Conservation (phyloP, 495 filamentous ascomycete species). For the Aspergillus carlsbadensis region DNA sequence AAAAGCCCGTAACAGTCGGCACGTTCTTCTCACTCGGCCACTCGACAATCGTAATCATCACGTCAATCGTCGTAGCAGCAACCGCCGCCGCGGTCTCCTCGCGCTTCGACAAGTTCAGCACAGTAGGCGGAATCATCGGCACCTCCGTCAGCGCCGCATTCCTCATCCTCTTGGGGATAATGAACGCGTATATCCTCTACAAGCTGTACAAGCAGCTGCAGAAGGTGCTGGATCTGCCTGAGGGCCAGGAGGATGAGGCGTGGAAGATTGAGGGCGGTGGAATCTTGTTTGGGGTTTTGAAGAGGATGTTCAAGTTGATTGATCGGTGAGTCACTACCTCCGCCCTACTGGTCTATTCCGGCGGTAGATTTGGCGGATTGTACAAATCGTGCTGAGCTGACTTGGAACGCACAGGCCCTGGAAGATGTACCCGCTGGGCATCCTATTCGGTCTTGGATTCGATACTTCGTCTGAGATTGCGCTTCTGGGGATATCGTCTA, state of each 20-base stretch:
- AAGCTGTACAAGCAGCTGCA: slow-evolving; percentile 68
- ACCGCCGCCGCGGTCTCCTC: slow-evolving; percentile 79
- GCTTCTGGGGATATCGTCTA: slow-evolving; percentile 81
- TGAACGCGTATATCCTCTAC: slow-evolving; percentile 82
- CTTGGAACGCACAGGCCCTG: slow-evolving; percentile 57
- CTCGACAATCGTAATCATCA: slow-evolving; percentile 89
- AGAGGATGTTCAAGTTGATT: slow-evolving; percentile 76
- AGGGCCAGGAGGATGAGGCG: slow-evolving; percentile 52
- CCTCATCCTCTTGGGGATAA: slow-evolving; percentile 75
- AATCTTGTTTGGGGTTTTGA: slow-evolving; percentile 67
- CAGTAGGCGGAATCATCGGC: slow-evolving; percentile 79
- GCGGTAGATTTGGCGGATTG: too few relatives aligned
- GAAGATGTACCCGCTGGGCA: slow-evolving; percentile 94
- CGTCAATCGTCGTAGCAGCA: slow-evolving; percentile 86
- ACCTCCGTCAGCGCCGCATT: slow-evolving; percentile 82
- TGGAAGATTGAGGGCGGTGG: slow-evolving; percentile 77
- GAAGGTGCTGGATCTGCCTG: slow-evolving; percentile 52
- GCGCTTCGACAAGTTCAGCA: slow-evolving; percentile 74
- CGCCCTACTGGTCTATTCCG: not conserved
- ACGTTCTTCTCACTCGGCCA: slow-evolving; percentile 96
- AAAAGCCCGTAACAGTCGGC: slow-evolving; percentile 86
- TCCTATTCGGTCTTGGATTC: slow-evolving; percentile 92
- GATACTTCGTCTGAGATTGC: slow-evolving; percentile 96
- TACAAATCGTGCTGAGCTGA: not conserved
- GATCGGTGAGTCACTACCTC: slow-evolving; percentile 51